phyloP scores from a whole-genome alignment of 768 basidiomycete species.

The Mrakia hoshinonis region DNA sequence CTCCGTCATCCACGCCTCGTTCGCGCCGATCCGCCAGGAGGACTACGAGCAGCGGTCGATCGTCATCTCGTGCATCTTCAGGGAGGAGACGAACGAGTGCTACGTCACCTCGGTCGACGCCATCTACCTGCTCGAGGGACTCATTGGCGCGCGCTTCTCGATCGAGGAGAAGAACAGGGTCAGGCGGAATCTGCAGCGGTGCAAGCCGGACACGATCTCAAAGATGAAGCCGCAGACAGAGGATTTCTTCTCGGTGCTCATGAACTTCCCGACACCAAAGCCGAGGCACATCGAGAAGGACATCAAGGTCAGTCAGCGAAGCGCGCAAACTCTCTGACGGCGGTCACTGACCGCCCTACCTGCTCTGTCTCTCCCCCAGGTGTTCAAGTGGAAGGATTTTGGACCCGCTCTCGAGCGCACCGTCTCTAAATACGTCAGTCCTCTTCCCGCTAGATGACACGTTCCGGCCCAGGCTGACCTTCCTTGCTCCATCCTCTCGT shows the following conservation, averaged over 20 bases:
- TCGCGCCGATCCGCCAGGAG: slow-evolving; percentile 62
- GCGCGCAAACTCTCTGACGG: no score
- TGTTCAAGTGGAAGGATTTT: slow-evolving; percentile 34
- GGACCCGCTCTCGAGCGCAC: slow-evolving; percentile 17
- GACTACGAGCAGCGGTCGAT: slow-evolving; percentile 65
- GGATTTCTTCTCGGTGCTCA: slow-evolving; percentile 87
- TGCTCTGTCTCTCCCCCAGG: background rate
- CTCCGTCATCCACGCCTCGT: slow-evolving; percentile 64
- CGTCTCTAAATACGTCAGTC: slow-evolving; percentile 25
- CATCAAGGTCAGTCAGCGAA: slow-evolving; percentile 52
- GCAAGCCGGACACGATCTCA: slow-evolving; percentile 79
- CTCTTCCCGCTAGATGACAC: background rate
- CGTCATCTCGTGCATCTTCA: slow-evolving; percentile 91
- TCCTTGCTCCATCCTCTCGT: background rate
- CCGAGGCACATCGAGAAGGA: slow-evolving; percentile 97
- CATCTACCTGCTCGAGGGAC: slow-evolving; percentile 79
- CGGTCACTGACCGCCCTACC: no score
- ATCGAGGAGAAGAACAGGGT: slow-evolving; percentile 97
- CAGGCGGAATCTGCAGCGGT: slow-evolving; percentile 84
- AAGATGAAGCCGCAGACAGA: slow-evolving; percentile 73
- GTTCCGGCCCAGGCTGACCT: background rate
- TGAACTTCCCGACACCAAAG: slow-evolving; percentile 89
- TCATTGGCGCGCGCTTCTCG: slow-evolving; percentile 64
- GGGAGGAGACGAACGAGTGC: slow-evolving; percentile 61
- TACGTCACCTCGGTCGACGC: slow-evolving; percentile 91